Percentiles rank a stretch among this genome's conserved stretches.
Evolutionary conservation across 768 basidiomycete genomes (phyloP).

Genomic region (Clitopilus passeckerianus): DNA sequence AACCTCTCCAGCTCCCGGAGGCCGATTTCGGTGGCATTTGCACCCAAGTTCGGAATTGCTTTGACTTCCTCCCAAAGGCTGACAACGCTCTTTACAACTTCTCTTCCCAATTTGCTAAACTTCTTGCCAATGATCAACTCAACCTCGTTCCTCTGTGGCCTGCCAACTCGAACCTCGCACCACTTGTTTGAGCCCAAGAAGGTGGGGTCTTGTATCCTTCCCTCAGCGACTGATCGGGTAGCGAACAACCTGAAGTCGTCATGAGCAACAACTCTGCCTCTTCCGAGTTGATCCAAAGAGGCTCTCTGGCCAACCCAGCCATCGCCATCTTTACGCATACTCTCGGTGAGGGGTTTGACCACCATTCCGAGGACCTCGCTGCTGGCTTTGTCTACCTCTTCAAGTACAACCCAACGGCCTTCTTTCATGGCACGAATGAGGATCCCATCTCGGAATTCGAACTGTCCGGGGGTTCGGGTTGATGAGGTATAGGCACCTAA

Average conservation of each 20-base stretch:
- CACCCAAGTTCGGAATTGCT: conserved; percentile 35
- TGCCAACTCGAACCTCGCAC: conserved; percentile 56
- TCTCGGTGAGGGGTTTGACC: conserved; percentile 84
- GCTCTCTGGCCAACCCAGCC: conserved; percentile 77
- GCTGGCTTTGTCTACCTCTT: conserved; percentile 89
- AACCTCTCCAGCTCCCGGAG: conserved; percentile 81
- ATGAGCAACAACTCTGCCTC: conserved; percentile 69
- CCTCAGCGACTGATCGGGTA: conserved; percentile 64
- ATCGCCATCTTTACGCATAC: conserved; percentile 56
- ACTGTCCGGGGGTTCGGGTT: conserved; percentile 73
- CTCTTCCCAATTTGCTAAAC: conserved; percentile 57
- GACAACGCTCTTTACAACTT: conserved; percentile 47
- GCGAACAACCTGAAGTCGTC: conserved; percentile 86
- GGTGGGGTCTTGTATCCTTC: conserved; percentile 42
- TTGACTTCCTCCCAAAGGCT: conserved; percentile 65
- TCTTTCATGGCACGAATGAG: conserved; percentile 85
- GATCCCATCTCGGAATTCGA: conserved; percentile 96
- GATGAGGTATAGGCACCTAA: conserved; percentile 94
- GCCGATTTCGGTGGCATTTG: conserved; percentile 59
- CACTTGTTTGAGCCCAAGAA: conserved; percentile 91
- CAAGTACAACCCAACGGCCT: conserved; percentile 89
- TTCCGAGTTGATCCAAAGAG: conserved; percentile 66
- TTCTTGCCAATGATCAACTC: conserved; percentile 60
- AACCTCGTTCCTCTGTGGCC: conserved; percentile 67
- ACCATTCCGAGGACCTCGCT: conserved; percentile 79